Evolutionary conservation across 495 filamentous ascomycete genomes (phyloP).

Genomic region (Penicillium alfredii): DNA sequence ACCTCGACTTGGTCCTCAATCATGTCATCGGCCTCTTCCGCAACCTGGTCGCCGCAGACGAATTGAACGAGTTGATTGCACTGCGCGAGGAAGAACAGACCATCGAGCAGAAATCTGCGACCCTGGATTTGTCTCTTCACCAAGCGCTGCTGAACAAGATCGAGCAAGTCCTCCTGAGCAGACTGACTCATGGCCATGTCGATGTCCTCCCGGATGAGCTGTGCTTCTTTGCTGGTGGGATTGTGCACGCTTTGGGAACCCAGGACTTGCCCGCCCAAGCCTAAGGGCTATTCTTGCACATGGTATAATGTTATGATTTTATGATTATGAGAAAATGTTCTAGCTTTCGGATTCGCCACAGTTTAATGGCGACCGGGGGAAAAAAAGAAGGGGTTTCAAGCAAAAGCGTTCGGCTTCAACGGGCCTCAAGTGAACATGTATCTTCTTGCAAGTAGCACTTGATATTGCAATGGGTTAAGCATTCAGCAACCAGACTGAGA

Average conservation of each 20-base stretch:
- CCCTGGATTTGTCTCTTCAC: conserved; percentile 1
- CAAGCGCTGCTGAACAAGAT: conserved; percentile 28
- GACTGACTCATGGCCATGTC: conserved; percentile 28
- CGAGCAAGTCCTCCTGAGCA: conserved; percentile 31
- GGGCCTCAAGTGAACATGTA: no score
- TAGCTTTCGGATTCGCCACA: conserved; percentile 9
- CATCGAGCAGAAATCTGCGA: background rate
- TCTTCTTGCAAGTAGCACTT: conserved; percentile 11
- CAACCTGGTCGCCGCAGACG: conserved; percentile 34
- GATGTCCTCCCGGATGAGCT: conserved; percentile 35
- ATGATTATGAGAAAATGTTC: conserved; percentile 11
- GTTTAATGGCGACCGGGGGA: conserved; percentile 6
- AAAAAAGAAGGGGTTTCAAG: conserved; percentile 10
- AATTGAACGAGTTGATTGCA: conserved; percentile 30
- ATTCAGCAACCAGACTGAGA: no score
- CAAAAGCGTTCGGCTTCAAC: conserved; percentile 18
- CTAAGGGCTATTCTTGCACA: no score
- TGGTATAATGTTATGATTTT: conserved; percentile 6
- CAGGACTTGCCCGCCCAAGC: no score
- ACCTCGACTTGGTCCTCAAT: conserved; percentile 32
- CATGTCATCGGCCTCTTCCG: conserved; percentile 42
- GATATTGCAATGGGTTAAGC: no score
- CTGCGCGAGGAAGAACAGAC: conserved; percentile 22
- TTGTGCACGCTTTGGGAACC: conserved; percentile 35
- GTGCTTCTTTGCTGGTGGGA: conserved; percentile 40